These are phyloP conservation scores for Coemansia sp. DNA, from an alignment of 192 early-diverging fungal genomes.

Conservation along the genomic window DNA sequence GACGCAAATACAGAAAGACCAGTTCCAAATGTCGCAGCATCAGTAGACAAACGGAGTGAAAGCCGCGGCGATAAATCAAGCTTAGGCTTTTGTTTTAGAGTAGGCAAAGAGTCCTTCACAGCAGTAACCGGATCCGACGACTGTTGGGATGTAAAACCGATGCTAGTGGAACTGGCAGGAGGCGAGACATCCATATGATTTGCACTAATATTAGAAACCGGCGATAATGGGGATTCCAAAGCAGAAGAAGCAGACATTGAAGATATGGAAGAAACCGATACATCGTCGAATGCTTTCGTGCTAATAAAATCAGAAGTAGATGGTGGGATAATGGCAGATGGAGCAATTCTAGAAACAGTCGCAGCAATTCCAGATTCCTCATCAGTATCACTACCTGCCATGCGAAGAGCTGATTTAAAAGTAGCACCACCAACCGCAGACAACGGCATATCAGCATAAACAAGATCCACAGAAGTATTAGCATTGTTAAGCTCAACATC, in stretches of 20 bases:
- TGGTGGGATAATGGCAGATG: background rate
- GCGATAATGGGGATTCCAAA: background rate
- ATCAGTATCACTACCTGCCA: constrained; percentile 22
- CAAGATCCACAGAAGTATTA: background rate
- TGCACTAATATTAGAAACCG: constrained; percentile 9
- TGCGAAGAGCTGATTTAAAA: background rate
- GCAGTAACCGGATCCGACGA: background rate
- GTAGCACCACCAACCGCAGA: constrained; percentile 5
- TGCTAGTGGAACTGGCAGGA: background rate
- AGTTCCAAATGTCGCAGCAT: constrained; percentile 33
- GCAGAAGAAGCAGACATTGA: constrained; percentile 13
- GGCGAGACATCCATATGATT: constrained; percentile 10
- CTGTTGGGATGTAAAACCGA: background rate
- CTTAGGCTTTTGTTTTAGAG: background rate
- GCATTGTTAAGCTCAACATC: background rate
- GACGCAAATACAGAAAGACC: constrained; percentile 27
- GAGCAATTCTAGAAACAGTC: constrained; percentile 11
- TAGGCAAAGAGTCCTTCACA: background rate
- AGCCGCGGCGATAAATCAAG: constrained; percentile 24
- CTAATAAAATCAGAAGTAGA: background rate
- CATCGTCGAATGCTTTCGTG: constrained; percentile 2
- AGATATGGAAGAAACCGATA: constrained; percentile 9
- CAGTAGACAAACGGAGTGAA: constrained; percentile 37
- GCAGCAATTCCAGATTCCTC: constrained; percentile 44
- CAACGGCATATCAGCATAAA: constrained; percentile 5